Conservation (phyloP, 148 eudicot genomes). For the Vaccinium corymbosum region DNA sequence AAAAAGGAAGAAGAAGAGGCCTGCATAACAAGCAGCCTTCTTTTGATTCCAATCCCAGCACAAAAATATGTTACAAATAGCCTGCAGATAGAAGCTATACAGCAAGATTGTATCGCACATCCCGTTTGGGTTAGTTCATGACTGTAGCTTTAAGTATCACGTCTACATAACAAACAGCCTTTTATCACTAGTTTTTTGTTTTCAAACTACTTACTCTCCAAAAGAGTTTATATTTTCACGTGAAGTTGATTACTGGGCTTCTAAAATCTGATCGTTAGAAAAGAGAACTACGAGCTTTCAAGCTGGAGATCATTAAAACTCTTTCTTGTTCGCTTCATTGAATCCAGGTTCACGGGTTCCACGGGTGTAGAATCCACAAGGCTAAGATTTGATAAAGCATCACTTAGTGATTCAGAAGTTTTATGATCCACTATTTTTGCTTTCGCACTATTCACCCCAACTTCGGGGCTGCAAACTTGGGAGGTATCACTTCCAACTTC, state of each 20-base stretch:
- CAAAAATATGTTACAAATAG: neutral
- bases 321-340: slow-evolving; percentile 7
- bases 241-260: neutral
- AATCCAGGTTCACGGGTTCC: slow-evolving; percentile 14
- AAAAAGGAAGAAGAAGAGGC: too few species aligned
- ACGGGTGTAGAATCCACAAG: slow-evolving; percentile 27
- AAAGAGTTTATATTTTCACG: neutral
- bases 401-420: slow-evolving; percentile 39
- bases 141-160: neutral
- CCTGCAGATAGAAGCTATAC: neutral
- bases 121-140: neutral
- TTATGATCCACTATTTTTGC: slow-evolving; percentile 23
- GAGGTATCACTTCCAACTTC: slow-evolving; percentile 37
- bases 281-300: slow-evolving; percentile 20
- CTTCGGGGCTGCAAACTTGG: slow-evolving; percentile 20
- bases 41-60: neutral
- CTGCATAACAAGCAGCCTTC: too few species aligned
- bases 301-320: slow-evolving; percentile 8
- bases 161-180: neutral
- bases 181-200: neutral
- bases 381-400: slow-evolving; percentile 53
- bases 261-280: neutral
- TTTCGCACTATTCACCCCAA: slow-evolving; percentile 18
- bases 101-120: neutral
- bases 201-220: neutral